Base-by-base conservation (phyloP, 129 eudicot genomes). In the Chrysanthemum seticuspe region DNA sequence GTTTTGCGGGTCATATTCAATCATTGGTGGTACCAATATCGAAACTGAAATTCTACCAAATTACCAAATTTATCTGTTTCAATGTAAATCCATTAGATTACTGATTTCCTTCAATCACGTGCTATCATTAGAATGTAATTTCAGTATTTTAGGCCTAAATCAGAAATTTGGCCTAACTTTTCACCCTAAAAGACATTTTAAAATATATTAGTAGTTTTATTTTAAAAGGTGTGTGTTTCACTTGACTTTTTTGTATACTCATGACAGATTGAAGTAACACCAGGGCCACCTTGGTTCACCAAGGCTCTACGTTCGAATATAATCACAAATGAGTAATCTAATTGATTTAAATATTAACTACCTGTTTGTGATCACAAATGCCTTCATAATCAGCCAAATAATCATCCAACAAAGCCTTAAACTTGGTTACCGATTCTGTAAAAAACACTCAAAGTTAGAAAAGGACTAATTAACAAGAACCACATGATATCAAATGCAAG, bases 321-420 rank as follows among this genome's bases (percentile, higher is more conserved):
- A 19, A 5, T 12, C 31, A 58, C 11, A 0, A 58, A 58, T 1
- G n/a, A 16, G 45, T 55, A 40, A 71, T 55, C 55, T 18, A n/a
- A 53, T 49, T 6, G 11, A 15, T 19, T 5, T 18, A 56, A 34
- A 27, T 23, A 21, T 65, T 65, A 10, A 57, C 64, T 71, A 95
- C 97, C 99, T 95, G 91, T 65, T 82, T 90, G 49, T 84, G 73
- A 10, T 85, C 80, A 83, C 99, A 95, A 16, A 95, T 49, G 16
- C 85, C 94, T 79, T 86, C 85, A 76, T 90, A 90, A 79, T 86
- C 97, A 61, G 83, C 84, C 70, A 90, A 78, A 84, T 82, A 86
- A 68, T 76, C 83, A 82, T 90, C 94, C 88, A 90, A 80, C 85
- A 85, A 56, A 14, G 70, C 49, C 79, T 85, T 83, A 25, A 79